A percentile compares a stretch with the other conserved stretches of the same genome.
These are phyloP conservation scores for Metarhizium sp. DNA, from an alignment of 2,329 filamentous ascomycete species.

Conservation along the genomic window DNA sequence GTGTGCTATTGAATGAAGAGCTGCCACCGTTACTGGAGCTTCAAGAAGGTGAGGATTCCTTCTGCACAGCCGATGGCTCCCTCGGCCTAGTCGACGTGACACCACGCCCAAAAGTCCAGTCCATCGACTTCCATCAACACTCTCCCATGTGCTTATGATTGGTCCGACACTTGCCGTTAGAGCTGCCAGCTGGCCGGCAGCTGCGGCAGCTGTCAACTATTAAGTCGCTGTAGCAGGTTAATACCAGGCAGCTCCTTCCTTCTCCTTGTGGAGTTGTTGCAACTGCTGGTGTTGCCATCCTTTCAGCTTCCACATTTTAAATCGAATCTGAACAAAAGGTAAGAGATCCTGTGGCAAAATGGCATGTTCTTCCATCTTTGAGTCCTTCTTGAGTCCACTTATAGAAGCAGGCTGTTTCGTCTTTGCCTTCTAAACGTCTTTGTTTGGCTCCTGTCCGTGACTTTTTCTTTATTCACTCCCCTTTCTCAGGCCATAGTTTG, in stretches of 20 bases:
- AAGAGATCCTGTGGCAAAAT: background rate
- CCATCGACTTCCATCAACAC: background rate
- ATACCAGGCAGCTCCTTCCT: background rate
- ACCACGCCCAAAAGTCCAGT: background rate
- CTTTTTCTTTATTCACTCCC: background rate
- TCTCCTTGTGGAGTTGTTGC: background rate
- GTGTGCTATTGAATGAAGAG: too few species aligned
- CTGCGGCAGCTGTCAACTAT: slow-evolving; percentile 1
- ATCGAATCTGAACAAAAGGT: slow-evolving; percentile 6
- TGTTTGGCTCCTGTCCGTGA: background rate
- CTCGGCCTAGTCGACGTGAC: background rate
- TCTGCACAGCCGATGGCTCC: background rate
- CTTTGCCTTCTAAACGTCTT: background rate
- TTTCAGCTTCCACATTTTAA: background rate
- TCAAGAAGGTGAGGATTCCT: background rate
- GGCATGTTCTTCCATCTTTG: background rate
- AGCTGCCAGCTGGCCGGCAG: background rate
- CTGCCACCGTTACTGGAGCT: background rate
- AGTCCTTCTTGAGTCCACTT: background rate
- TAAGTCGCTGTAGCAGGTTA: background rate
- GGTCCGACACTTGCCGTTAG: background rate
- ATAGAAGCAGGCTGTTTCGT: background rate
- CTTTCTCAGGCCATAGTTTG: background rate
- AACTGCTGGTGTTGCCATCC: background rate
- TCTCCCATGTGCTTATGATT: background rate